Evolutionary conservation across 2,329 filamentous ascomycete species (phyloP), one percentile per base, ranked within the genome.

Genomic region (Trichoderma atrobrunneum): DNA sequence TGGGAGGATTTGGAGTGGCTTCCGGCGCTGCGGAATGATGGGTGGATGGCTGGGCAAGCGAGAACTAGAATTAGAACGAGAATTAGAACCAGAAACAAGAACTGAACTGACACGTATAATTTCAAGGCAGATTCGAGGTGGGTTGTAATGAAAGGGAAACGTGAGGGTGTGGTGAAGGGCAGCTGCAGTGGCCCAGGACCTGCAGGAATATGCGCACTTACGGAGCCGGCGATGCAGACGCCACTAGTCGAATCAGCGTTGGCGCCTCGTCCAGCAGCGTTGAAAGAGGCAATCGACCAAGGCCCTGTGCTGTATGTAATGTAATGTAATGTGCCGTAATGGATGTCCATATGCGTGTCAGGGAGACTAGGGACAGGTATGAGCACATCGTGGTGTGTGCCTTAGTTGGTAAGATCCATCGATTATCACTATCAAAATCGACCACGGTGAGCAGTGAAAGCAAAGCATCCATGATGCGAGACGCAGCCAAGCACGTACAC

Each of bases 121-220:
- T 39, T 18, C 32, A 21, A 65, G 51, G 30, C 12, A 34, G 24
- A 21, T 51, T 21, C 18, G n/a, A 51, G n/a, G 43, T 54, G 62
- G 12, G 30, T 32, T 14, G 28, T 34, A 39, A 28, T 30, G 28
- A 57, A 28, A 48, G 39, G 39, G 54, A 57, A 18, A 30, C 12
- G 28, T n/a, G 18, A 60, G 56, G 62, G 63, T 65, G 65, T 68
- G 65, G 32, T 60, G 34, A 48, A 48, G 54, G 16, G 34, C 24
- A 24, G 36, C 24, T 60, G 34, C 56, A 61, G 43, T 61, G 56
- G 39, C 66, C 30, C 30, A 69, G 66, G 66, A 69, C 66, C 66
- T 69, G 66, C 66, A 69, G 66, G 36, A 69, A 18, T 34, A 61
- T 69, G 66, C 66, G 56, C 28, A 32, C n/a, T 36, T 51, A 69